Percentiles rank a stretch among this genome's conserved stretches.
Conservation (phyloP, 352 stramenopile species). For the Phytophthora crassamura region DNA sequence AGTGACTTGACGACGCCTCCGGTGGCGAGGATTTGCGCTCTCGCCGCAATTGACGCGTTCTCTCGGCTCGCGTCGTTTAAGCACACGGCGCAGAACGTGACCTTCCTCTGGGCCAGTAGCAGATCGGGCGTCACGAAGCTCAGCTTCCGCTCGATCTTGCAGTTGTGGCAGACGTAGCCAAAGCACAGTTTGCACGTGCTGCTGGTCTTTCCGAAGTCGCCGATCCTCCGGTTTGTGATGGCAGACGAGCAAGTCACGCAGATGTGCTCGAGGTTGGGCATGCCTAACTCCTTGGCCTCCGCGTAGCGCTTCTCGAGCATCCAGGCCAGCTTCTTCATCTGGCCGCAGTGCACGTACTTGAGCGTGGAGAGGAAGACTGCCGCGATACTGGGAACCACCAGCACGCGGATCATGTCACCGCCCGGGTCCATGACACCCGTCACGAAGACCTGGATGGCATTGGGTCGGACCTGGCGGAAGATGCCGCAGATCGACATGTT, state of each 20-base stretch:
- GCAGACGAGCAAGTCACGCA: constrained; percentile 31
- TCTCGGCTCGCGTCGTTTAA: constrained; percentile 34
- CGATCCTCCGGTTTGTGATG: constrained; percentile 28
- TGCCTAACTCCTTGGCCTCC: constrained; percentile 39
- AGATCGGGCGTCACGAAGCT: constrained; percentile 46
- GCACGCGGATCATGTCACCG: constrained; percentile 30
- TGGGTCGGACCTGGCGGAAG: constrained; percentile 35
- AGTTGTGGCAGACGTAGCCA: constrained; percentile 36
- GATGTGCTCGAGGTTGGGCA: constrained; percentile 37
- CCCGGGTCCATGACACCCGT: no score
- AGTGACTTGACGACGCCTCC: constrained; percentile 16
- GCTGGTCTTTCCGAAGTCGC: constrained; percentile 38
- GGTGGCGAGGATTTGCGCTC: constrained; percentile 23
- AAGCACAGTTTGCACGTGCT: constrained; percentile 49
- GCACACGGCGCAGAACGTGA: constrained; percentile 46
- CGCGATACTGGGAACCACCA: constrained; percentile 41
- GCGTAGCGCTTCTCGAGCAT: constrained; percentile 42
- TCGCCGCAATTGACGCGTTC: constrained; percentile 33
- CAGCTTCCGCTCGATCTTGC: constrained; percentile 41
- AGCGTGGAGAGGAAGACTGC: constrained; percentile 38
- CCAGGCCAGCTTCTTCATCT: constrained; percentile 70
- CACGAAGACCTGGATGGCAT: constrained; percentile 44
- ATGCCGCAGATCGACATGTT: constrained; percentile 47
- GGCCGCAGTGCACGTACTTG: constrained; percentile 42
- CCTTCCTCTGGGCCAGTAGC: constrained; percentile 32